A percentile compares a stretch with the other conserved stretches of the same genome.
These are phyloP conservation scores for Moricandia arvensis DNA, from an alignment of 345 rosid genomes.

Conservation along the genomic window DNA sequence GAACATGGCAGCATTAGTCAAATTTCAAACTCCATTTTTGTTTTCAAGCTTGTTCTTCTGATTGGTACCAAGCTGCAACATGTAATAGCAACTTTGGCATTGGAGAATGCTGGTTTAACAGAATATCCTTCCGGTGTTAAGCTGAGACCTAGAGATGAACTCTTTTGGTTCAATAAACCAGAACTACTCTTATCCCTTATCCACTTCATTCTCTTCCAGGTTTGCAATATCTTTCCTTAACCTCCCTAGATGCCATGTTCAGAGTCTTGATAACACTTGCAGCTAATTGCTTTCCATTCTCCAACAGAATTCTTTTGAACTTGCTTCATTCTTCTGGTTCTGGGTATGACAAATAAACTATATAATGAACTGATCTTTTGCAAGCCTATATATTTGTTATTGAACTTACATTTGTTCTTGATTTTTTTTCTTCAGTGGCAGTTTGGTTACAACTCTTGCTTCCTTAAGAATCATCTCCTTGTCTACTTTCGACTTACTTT, in stretches of 20 bases:
- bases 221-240: slow-evolving; percentile 22
- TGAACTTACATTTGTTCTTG: slow-evolving; percentile 17
- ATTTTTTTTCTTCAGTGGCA: slow-evolving; percentile 68
- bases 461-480: slow-evolving; percentile 65
- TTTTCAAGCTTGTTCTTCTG: slow-evolving; percentile 54
- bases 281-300: slow-evolving; percentile 5
- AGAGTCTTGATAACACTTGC: slow-evolving; percentile 34
- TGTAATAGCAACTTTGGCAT: slow-evolving; percentile 82
- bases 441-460: slow-evolving; percentile 91
- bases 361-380: background rate
- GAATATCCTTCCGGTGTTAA: slow-evolving; percentile 50
- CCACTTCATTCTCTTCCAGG: slow-evolving; percentile 96
- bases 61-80: slow-evolving; percentile 89
- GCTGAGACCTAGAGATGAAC: slow-evolving; percentile 86
- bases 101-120: slow-evolving; percentile 75
- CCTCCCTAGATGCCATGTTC: background rate
- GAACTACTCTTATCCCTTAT: slow-evolving; percentile 73
- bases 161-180: slow-evolving; percentile 96
- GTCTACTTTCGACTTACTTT: slow-evolving; percentile 71
- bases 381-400: background rate
- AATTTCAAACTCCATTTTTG: background rate
- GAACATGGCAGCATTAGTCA: background rate
- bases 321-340: slow-evolving; percentile 97
- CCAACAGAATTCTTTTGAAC: slow-evolving; percentile 88
- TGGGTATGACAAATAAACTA: slow-evolving; percentile 61